Base-by-base conservation (phyloP, 2,329 filamentous ascomycete species). In the Cytospora paraplurivora region DNA sequence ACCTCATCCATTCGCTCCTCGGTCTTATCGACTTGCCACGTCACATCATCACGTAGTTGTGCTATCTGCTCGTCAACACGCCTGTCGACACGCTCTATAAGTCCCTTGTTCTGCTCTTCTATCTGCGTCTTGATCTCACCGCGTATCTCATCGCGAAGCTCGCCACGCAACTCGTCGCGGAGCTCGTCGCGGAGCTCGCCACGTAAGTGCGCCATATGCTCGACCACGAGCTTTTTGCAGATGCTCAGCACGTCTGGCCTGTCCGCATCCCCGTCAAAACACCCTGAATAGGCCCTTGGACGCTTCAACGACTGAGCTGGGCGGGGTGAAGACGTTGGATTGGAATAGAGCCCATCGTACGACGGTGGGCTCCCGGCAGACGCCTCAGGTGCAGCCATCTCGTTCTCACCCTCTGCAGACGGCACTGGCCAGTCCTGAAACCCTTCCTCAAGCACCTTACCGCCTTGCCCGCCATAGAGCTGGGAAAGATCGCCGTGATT, bases 391-490 rank as follows among this genome's bases (percentile, higher is more conserved):
- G n/a, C 34, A 32, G 32, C 19, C 2, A 27, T n/a, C 8, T 33
- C 7, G 21, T 53, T 17, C 8, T 47, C 44, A 21, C 17, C 44
- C 7, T 47, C 21, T n/a, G n/a, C 44, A 47, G 11, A 19, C 8
- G n/a, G 44, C n/a, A 47, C 44, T 21, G n/a, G 44, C 44, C 44
- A 47, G 44, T 21, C n/a, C 21, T 47, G 44, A 11, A 47, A 12
- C 7, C 17, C 4, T 21, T 55, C 37, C 33, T 41, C 38, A 17
- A 56, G 49, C 11, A 50, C 12, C 38, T 19, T 35, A 55, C 37
- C 51, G 33, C 51, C 35, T 34, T 51, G 49, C 12, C 58, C 51
- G 19, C 59, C 51, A 44, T 61, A 61, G 11, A 61, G 19, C 11
- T 44, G 37, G 13, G 38, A 21, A 17, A 55, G 38, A 34, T 32